Conservation (phyloP, 306 rosid species). For the Oxytropis ochrocephala region DNA sequence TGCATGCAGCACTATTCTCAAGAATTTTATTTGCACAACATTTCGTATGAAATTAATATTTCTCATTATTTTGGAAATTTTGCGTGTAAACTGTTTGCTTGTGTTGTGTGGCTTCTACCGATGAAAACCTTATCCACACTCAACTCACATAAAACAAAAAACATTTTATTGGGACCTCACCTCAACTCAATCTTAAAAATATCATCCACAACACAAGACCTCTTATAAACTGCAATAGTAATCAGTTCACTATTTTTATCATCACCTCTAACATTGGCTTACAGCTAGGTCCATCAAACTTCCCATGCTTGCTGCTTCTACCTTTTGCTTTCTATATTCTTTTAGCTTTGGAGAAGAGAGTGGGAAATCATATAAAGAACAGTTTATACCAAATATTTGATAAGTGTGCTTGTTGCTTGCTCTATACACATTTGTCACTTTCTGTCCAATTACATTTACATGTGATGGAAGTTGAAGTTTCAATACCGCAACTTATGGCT, state of each 20-base stretch:
- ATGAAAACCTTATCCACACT: constrained; percentile 25
- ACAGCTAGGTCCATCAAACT: not conserved
- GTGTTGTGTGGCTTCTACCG: constrained; percentile 1
- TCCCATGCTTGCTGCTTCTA: not conserved
- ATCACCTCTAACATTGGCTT: not conserved
- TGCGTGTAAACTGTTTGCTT: not conserved
- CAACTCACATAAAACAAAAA: not conserved
- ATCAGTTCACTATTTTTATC: not conserved
- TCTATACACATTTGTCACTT: not conserved
- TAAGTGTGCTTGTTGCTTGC: not conserved
- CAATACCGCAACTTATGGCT: not conserved
- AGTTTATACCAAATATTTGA: not conserved
- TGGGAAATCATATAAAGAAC: not conserved
- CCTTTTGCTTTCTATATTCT: not conserved
- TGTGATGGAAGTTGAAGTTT: not conserved
- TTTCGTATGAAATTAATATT: no score
- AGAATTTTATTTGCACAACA: no score
- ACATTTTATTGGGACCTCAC: not conserved
- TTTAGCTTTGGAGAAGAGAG: not conserved
- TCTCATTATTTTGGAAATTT: not conserved
- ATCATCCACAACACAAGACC: constrained; percentile 15
- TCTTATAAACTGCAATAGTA: not conserved
- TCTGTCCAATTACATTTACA: not conserved
- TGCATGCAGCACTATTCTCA: no score
- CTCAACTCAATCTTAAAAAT: not conserved